A percentile compares a stretch with the other conserved stretches of the same genome.
Conservation (phyloP, 1,139 yeast species). For the Petasospora rhodanensis region DNA sequence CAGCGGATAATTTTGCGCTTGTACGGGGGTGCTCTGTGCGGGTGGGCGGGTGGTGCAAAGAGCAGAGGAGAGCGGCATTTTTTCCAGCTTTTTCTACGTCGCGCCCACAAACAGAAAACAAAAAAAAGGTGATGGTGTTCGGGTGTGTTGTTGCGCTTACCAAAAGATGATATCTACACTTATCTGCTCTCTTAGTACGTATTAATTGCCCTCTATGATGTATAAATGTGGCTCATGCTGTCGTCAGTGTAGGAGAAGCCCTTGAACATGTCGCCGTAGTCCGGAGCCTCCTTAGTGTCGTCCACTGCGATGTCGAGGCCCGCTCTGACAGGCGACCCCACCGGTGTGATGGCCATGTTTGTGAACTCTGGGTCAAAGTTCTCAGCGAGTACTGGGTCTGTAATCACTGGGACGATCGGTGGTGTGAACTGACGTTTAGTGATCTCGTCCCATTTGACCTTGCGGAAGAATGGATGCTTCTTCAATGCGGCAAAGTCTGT, state of each 20-base stretch:
- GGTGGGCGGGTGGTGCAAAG: no score
- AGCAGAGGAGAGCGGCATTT: no score
- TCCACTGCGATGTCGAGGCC: constrained; percentile 15
- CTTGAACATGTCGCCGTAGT: constrained; percentile 21
- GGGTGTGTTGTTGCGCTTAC: no score
- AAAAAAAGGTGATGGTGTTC: no score
- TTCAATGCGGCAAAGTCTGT: constrained; percentile 54
- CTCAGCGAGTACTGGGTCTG: constrained; percentile 85
- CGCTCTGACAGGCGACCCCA: constrained; percentile 20
- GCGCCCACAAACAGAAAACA: no score
- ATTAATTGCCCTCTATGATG: no score
- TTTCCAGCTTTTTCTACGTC: no score
- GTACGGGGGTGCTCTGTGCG: no score
- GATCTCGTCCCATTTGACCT: constrained; percentile 70
- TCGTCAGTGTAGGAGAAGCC: constrained; percentile 38
- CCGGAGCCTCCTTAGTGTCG: constrained; percentile 1
- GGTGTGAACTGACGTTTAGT: constrained; percentile 48
- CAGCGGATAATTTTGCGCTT: no score
- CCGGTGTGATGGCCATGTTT: constrained; percentile 44
- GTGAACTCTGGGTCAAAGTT: constrained; percentile 90
- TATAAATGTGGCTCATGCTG: constrained; percentile 24
- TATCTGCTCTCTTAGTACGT: no score
- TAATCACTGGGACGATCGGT: constrained; percentile 81
- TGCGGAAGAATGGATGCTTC: constrained; percentile 74
- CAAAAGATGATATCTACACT: no score